Evolutionary conservation across 2,329 filamentous ascomycete species (phyloP), one percentile per base, ranked within the genome.

Genomic region (Clonostachys sp.): DNA sequence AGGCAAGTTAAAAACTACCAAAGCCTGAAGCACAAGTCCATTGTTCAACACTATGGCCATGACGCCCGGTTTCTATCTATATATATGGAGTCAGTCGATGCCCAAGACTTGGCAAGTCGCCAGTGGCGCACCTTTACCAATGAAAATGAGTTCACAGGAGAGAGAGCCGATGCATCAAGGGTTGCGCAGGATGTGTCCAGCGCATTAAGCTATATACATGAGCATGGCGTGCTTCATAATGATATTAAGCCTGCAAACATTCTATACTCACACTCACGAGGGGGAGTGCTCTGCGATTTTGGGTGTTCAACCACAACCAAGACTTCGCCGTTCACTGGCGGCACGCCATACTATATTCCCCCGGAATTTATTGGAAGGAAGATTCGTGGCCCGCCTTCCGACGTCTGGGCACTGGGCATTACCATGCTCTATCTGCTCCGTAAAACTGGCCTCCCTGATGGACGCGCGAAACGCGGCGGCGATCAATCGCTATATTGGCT

Each of bases 191-290:
- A 82, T 56, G 79, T 80, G 44, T 63, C 74, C 18, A 66, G 71
- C 50, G 80, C 78, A 3, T 63, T 83, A 40, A 66, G 73, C 57
- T 82, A 82, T 58, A 68, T 83, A 30, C 80, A 83, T 60, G 65
- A 66, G 43, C 71, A 73, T 47, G 67, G 68, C 45, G 64, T 77
- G 20, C 74, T 81, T 12, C 80, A 83, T 62, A 83, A 83, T 61
- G 80, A 83, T 59, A 80, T 83, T 61, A 83, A 83, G 59, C 80
- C 80, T 2, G 76, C 73, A 52, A 83, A 83, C 51, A 81, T 83
- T 46, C 64, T 83, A 34, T 83, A 81, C 61, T 81, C 77, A 13
- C 69, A 69, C 30, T 75, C 80, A 38, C 71, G 78, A 10, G 80
- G 80, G 6, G 79, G 78, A 33, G 77, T 82, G 3, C 71, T 83